Percentiles rank a stretch among this genome's conserved stretches.
These are phyloP conservation scores for Liriodendron chinense DNA, from an alignment of 164 flowering plant species.

Conservation along the genomic window DNA sequence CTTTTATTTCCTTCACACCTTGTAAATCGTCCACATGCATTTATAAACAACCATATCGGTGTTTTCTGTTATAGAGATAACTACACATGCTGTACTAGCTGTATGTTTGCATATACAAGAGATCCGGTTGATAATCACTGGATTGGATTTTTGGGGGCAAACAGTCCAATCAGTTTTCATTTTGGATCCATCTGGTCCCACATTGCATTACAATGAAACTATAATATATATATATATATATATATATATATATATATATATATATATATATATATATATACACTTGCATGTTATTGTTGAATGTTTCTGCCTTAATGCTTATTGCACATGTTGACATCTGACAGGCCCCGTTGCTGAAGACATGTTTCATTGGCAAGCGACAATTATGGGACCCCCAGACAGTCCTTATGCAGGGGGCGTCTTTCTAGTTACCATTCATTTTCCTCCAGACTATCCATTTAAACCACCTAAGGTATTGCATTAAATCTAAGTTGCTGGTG, in stretches of 20 bases:
- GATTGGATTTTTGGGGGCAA: too few relatives aligned
- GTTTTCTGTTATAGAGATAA: background rate
- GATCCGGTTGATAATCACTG: background rate
- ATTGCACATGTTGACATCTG: background rate
- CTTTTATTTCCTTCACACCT: background rate
- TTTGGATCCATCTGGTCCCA: too few relatives aligned
- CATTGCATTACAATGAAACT: too few relatives aligned
- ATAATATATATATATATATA: too few relatives aligned
- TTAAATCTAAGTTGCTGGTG: background rate
- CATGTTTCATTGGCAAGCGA: conserved; percentile 54
- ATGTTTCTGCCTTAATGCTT: too few relatives aligned
- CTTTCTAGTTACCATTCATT: conserved; percentile 46
- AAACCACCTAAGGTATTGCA: conserved; percentile 42
- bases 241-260: too few relatives aligned
- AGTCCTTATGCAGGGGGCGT: conserved; percentile 51
- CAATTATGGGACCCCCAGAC: conserved; percentile 50
- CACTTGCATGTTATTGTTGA: too few relatives aligned
- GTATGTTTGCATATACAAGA: background rate
- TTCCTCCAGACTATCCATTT: conserved; percentile 47
- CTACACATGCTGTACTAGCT: background rate
- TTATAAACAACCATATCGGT: background rate
- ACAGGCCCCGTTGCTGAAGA: conserved; percentile 51
- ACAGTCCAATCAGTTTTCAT: too few relatives aligned
- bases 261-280: too few relatives aligned
- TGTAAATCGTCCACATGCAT: background rate